These are phyloP conservation scores for Phytophthora hybrid DNA, from an alignment of 352 stramenopile genomes.

Conservation along the genomic window DNA sequence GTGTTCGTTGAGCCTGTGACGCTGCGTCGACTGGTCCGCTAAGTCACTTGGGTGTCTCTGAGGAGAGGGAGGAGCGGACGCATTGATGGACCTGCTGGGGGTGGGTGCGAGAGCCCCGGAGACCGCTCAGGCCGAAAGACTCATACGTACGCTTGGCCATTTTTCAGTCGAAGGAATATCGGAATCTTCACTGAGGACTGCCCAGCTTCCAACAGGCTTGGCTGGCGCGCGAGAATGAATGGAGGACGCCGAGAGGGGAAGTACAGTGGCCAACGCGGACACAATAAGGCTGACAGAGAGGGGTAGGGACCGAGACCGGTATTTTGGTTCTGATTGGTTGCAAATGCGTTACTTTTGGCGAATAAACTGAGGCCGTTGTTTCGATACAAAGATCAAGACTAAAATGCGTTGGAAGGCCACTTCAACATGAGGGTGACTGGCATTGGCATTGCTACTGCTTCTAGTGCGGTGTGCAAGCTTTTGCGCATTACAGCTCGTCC, in stretches of 20 bases:
- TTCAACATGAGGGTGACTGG: conserved; percentile 3
- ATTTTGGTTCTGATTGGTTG: conserved; percentile 16
- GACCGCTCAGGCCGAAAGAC: conserved; percentile 5
- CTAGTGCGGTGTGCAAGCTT: not conserved
- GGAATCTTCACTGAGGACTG: conserved; percentile 54
- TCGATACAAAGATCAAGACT: not conserved
- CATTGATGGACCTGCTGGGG: conserved; percentile 1
- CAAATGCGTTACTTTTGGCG: not conserved
- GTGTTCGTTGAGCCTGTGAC: not conserved
- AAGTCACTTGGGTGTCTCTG: not conserved
- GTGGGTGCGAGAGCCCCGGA: not conserved
- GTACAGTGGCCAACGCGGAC: conserved; percentile 42
- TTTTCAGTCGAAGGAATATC: conserved; percentile 86
- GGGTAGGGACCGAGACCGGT: conserved; percentile 3
- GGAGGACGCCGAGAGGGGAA: conserved; percentile 37
- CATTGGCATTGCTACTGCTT: not conserved
- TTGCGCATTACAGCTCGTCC: conserved; percentile 58
- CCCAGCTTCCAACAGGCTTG: conserved; percentile 16
- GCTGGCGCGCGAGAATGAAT: conserved; percentile 48
- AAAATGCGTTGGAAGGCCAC: not conserved
- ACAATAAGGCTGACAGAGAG: conserved; percentile 29
- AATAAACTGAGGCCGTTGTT: not conserved
- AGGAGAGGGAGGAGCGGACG: not conserved
- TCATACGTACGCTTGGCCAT: conserved; percentile 86
- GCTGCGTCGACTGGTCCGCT: not conserved